Base-by-base conservation (phyloP, 805 yeast species). In the Candida verbasci region DNA sequence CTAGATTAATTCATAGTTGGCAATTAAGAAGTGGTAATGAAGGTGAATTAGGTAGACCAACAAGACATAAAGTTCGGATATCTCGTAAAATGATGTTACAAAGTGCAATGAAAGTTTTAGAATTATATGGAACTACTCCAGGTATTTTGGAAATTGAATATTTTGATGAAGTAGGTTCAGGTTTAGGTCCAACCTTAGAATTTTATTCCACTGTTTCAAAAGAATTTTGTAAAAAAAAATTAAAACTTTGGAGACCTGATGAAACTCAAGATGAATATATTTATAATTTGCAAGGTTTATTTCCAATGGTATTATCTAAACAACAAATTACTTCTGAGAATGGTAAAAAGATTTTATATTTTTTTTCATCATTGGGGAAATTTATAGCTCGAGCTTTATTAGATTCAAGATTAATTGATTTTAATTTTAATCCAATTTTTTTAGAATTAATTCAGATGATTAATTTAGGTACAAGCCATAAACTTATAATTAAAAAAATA, bases 151-250 rank as follows among this genome's bases (percentile, higher is more conserved):
- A 91, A 49, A 80, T 93, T 38, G 96, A 89, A 54, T 91, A 84
- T 50, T 78, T 72, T 44, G 88, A 82, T 45, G 98, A 91, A 55
- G 96, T 74, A 6, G 98, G 97, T n/a, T 82, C 96, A 0, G 98
- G 98, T 0, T 62, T 88, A 30, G 98, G 98, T 0, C 98, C 98
- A 3, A 91, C 98, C 0, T 66, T 89, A 44, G 98, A 91, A 58
- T 91, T 93, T 52, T 91, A 87, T 52, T 79, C 97, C 0, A 65
- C 71, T 11, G 87, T 86, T 2, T 87, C 96, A 0, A 76, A 69
- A 39, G 88, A 81, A 44, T 87, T 91, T 54, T 64, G 82, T 1
- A 70, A 64, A 45, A 71, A 68, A 34, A 68, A 68, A 18, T 58
- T 81, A 31, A 59, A 58, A 7, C 64, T 93, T 65, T 91, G 97